These are phyloP conservation scores for Endothia cerciana DNA, from an alignment of 2,329 filamentous ascomycete genomes.

Conservation along the genomic window DNA sequence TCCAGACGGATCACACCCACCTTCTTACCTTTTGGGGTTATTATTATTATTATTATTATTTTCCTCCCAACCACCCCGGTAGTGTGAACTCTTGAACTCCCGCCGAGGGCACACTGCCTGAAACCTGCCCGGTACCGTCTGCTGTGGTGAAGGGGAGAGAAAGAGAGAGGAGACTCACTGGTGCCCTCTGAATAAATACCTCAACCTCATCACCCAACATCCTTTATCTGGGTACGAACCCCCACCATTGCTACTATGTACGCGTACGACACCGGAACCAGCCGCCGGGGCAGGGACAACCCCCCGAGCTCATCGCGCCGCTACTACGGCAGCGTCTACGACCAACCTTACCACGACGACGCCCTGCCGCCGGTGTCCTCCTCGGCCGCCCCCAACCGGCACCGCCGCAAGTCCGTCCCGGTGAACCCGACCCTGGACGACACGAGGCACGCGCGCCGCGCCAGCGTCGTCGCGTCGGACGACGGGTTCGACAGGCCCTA, in stretches of 20 bases:
- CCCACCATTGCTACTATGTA: conserved; percentile 17
- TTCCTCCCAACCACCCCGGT: no score
- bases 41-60: no score
- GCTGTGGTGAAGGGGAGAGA: neutral
- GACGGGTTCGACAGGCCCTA: conserved; percentile 14
- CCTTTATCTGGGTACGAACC: neutral
- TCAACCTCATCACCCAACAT: no score
- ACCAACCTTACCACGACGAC: conserved; percentile 19
- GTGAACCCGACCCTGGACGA: conserved; percentile 13
- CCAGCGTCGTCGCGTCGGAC: conserved; percentile 26
- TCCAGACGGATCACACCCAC: neutral
- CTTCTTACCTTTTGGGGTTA: neutral
- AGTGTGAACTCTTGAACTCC: neutral
- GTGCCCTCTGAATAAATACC: no score
- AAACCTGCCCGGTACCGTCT: neutral
- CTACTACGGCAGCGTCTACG: conserved; percentile 23
- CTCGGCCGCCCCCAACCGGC: conserved; percentile 15
- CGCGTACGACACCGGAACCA: conserved; percentile 24
- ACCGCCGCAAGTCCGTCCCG: conserved; percentile 24
- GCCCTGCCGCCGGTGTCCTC: conserved; percentile 4
- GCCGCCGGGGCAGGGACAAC: conserved; percentile 24
- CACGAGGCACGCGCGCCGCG: conserved; percentile 7
- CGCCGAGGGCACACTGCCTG: neutral
- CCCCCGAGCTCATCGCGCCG: conserved; percentile 20
- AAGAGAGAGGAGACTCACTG: neutral